A percentile compares a stretch with the other conserved stretches of the same genome.
These are phyloP conservation scores for Epichloe typhina DNA, from an alignment of 2,329 filamentous ascomycete genomes.

Conservation along the genomic window DNA sequence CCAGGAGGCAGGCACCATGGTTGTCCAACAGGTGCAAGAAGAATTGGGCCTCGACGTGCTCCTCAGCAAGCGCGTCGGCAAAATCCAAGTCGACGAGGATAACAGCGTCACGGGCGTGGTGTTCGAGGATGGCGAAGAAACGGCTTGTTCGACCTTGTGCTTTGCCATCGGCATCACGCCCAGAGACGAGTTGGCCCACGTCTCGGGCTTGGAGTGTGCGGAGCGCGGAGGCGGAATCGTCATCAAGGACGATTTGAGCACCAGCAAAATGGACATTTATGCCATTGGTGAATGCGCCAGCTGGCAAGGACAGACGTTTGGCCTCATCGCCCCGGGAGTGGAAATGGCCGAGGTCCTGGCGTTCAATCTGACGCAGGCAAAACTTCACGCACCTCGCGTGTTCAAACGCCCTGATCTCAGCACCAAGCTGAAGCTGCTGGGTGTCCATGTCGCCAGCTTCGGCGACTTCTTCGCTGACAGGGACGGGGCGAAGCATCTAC, in stretches of 20 bases:
- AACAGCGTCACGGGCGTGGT: constrained; percentile 60
- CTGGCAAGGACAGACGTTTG: constrained; percentile 78
- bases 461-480: constrained; percentile 87
- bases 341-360: constrained; percentile 89
- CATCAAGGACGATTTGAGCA: constrained; percentile 52
- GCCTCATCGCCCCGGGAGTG: constrained; percentile 76
- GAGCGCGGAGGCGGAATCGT: constrained; percentile 66
- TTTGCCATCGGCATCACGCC: constrained; percentile 82
- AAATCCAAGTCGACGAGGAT: constrained; percentile 52
- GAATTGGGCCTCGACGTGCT: constrained; percentile 70
- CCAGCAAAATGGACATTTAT: constrained; percentile 61
- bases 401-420: constrained; percentile 81
- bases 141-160: constrained; percentile 70
- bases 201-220: constrained; percentile 58
- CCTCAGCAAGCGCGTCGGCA: constrained; percentile 60
- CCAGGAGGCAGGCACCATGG: constrained; percentile 64
- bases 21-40: constrained; percentile 66
- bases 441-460: constrained; percentile 85
- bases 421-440: constrained; percentile 81
- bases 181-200: constrained; percentile 61
- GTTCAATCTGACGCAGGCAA: constrained; percentile 80
- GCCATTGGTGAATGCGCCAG: constrained; percentile 86
- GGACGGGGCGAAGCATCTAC: constrained; percentile 67
- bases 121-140: constrained; percentile 68
- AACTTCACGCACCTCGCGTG: constrained; percentile 50